Evolutionary conservation across 2,329 filamentous ascomycete species (phyloP).

Genomic region (Colletotrichum scovillei): DNA sequence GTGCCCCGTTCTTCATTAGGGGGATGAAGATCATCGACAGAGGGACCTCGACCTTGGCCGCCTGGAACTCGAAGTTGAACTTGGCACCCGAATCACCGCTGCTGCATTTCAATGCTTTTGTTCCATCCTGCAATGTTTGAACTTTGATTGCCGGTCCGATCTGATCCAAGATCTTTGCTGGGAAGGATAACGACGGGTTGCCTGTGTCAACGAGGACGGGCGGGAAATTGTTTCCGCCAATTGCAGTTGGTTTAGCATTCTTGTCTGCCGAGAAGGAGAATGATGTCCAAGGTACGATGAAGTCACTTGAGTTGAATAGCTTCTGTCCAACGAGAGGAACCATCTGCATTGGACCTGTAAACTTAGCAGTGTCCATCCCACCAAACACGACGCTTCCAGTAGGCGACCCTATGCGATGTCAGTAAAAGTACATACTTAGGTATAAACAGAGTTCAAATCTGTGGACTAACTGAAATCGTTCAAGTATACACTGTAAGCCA

Average conservation of each 20-base stretch:
- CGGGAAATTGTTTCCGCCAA: neutral
- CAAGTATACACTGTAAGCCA: neutral
- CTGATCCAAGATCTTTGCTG: neutral
- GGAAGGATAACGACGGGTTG: neutral
- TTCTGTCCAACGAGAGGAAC: neutral
- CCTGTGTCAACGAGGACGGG: neutral
- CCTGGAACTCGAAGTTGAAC: neutral
- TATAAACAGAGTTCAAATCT: neutral
- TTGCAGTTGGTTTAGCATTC: neutral
- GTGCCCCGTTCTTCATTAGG: neutral
- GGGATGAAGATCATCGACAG: slow-evolving; percentile 5
- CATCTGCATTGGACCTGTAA: neutral
- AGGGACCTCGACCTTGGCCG: slow-evolving; percentile 1
- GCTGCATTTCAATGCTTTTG: neutral
- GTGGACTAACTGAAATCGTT: neutral
- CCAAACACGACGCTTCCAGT: neutral
- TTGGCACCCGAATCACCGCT: neutral
- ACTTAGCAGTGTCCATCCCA: neutral
- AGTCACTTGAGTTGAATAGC: neutral
- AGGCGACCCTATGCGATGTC: neutral
- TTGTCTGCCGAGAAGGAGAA: neutral
- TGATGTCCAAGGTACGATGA: neutral
- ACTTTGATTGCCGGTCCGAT: neutral
- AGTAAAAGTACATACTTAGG: neutral
- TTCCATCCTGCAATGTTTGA: neutral